These are phyloP conservation scores for Brassica incana DNA, from an alignment of 345 rosid genomes.

Conservation along the genomic window DNA sequence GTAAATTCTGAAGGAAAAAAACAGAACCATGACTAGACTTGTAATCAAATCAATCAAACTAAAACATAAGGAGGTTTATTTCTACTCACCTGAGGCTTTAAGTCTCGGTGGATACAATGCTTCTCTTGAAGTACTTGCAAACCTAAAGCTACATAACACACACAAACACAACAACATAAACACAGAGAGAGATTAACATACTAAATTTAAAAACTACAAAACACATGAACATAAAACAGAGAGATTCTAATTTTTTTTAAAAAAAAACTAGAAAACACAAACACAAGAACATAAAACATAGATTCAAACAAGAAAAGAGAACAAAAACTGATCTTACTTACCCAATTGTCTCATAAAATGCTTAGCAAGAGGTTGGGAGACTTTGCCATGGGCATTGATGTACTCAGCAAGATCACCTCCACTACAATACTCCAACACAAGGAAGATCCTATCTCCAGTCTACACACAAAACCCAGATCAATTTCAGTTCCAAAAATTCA, in stretches of 20 bases:
- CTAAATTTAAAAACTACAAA: not conserved
- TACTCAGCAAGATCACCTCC: constrained; percentile 85
- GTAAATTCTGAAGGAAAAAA: constrained; percentile 56
- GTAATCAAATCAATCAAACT: not conserved
- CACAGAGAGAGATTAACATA: not conserved
- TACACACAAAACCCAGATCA: constrained; percentile 29
- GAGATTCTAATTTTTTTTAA: not conserved
- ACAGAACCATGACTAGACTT: constrained; percentile 2
- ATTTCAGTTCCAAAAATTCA: not conserved
- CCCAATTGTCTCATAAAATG: constrained; percentile 84
- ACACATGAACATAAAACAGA: too few species aligned
- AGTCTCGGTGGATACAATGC: constrained; percentile 78
- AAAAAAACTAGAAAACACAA: not conserved
- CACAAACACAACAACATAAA: not conserved
- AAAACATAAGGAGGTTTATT: not conserved
- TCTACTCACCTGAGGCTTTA: constrained; percentile 73
- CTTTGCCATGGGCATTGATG: constrained; percentile 62
- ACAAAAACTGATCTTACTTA: constrained; percentile 14
- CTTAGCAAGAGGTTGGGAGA: constrained; percentile 64
- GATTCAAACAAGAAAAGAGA: not conserved
- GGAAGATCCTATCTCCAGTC: constrained; percentile 64
- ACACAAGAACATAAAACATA: not conserved
- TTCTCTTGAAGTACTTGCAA: constrained; percentile 81
- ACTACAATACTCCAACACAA: constrained; percentile 79
- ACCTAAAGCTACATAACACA: constrained; percentile 64